Evolutionary conservation across 257 asterid genomes (phyloP).

Genomic region (Pogostemon cablin): DNA sequence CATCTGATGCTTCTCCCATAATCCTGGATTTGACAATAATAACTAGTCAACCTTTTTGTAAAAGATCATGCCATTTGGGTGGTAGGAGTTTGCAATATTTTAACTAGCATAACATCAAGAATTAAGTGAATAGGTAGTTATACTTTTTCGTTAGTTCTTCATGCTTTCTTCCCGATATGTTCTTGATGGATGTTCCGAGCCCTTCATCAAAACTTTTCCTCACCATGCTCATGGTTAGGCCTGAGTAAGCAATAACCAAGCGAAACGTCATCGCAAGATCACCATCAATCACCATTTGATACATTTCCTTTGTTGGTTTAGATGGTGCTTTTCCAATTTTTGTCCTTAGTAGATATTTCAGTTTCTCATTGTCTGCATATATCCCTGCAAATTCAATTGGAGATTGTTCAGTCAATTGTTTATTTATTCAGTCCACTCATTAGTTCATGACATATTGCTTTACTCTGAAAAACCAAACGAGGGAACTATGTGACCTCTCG

Average conservation of each 20-base stretch:
- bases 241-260: not conserved
- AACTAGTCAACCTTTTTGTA: not conserved
- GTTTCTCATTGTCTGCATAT: conserved; percentile 6
- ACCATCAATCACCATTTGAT: not conserved
- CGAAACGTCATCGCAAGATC: not conserved
- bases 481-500: too few species aligned
- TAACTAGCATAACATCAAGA: not conserved
- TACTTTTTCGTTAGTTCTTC: not conserved
- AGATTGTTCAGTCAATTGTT: too few species aligned
- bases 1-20: conserved; percentile 10
- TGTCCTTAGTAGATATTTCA: not conserved
- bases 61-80: too few species aligned
- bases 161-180: not conserved
- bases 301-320: not conserved
- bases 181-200: conserved; percentile 6
- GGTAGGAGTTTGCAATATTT: too few species aligned
- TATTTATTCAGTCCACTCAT: too few species aligned
- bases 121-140: not conserved
- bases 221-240: not conserved
- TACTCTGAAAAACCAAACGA: too few species aligned
- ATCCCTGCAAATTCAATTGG: not conserved
- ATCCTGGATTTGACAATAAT: not conserved
- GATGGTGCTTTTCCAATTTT: not conserved
- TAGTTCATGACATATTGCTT: too few species aligned
- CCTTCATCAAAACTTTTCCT: not conserved